These are phyloP conservation scores for Cryptosporidium sp. DNA, from an alignment of 169 alveolate genomes.

Conservation along the genomic window DNA sequence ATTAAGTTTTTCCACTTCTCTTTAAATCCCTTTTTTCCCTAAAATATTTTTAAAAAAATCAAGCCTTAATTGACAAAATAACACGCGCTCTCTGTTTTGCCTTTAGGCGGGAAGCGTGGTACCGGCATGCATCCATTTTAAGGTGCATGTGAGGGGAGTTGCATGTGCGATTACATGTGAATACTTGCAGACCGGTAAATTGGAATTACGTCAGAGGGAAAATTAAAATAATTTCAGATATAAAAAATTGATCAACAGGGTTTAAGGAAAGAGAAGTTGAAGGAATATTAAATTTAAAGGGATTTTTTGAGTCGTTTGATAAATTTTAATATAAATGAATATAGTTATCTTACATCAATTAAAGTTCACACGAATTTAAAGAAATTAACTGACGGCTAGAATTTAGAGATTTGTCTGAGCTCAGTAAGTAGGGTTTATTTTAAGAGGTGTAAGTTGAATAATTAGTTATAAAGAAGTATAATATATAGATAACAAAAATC, in stretches of 20 bases:
- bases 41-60: no score
- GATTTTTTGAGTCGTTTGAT: not conserved
- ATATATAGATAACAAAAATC: no score
- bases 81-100: not conserved
- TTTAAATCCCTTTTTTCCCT: not conserved
- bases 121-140: not conserved
- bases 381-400: not conserved
- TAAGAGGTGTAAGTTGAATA: not conserved
- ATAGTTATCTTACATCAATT: not conserved
- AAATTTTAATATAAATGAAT: not conserved
- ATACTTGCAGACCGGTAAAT: not conserved
- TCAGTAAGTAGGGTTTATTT: not conserved
- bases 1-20: not conserved
- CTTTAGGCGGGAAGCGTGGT: not conserved
- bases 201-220: not conserved
- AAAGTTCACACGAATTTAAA: not conserved
- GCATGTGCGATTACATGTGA: not conserved
- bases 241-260: not conserved
- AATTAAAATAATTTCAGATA: constrained; percentile 10
- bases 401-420: not conserved
- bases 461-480: no score
- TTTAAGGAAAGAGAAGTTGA: not conserved
- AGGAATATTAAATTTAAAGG: not conserved
- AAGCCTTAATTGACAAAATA: not conserved
- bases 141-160: not conserved